Conservation (phyloP, 2,329 filamentous ascomycete species). For the Colletotrichum destructivum region DNA sequence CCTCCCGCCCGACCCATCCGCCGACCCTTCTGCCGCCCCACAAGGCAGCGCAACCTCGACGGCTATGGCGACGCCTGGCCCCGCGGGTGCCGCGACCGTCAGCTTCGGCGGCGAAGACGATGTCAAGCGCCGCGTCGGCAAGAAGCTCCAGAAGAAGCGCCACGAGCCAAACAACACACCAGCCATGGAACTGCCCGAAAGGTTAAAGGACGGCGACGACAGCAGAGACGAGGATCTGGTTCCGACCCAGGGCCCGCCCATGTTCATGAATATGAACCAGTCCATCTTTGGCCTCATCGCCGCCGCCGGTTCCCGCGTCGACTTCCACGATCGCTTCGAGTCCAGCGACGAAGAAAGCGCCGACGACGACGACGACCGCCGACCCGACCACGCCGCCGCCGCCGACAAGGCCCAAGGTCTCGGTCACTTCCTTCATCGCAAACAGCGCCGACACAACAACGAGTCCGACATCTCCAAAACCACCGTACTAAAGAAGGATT, state of each 20-base stretch:
- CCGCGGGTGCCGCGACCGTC: conserved; percentile 42
- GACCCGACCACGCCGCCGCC: neutral
- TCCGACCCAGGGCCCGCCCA: conserved; percentile 61
- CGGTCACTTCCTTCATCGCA: conserved; percentile 42
- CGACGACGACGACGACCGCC: conserved; percentile 47
- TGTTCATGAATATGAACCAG: conserved; percentile 87
- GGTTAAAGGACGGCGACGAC: conserved; percentile 65
- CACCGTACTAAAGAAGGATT: conserved; percentile 49
- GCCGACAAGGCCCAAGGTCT: conserved; percentile 2
- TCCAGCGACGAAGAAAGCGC: conserved; percentile 87
- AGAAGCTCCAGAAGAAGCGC: conserved; percentile 62
- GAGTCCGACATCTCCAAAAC: conserved; percentile 49
- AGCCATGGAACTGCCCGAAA: conserved; percentile 67
- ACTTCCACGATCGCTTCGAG: conserved; percentile 87
- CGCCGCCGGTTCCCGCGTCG: conserved; percentile 85
- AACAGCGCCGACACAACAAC: conserved; percentile 58
- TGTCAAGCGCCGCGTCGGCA: conserved; percentile 56
- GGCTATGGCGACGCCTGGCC: conserved; percentile 31
- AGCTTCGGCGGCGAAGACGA: conserved; percentile 55
- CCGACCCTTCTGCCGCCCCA: neutral
- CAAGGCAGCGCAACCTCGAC: conserved; percentile 28
- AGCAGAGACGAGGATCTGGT: conserved; percentile 64
- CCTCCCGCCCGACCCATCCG: conserved; percentile 8
- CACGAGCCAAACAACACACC: conserved; percentile 55
- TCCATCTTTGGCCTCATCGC: conserved; percentile 95